phyloP scores from a whole-genome alignment of 78 protist species.

The Monosiga brevicollis region DNA sequence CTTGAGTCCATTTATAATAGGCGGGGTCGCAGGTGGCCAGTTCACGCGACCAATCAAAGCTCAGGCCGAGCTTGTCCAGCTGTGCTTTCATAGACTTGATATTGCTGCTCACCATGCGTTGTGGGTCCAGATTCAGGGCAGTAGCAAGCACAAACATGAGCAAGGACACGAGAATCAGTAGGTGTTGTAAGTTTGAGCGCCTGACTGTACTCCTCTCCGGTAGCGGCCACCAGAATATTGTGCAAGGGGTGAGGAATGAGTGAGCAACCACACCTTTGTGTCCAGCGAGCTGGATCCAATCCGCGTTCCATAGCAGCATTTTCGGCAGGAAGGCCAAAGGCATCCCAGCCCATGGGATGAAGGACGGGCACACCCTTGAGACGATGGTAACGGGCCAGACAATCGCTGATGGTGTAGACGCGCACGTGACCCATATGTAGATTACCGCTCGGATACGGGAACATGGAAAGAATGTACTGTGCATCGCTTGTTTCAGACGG shows the following conservation, averaged over 20 bases:
- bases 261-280: too few relatives aligned
- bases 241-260: too few relatives aligned
- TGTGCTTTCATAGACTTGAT: constrained; percentile 57
- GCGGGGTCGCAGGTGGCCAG: constrained; percentile 59
- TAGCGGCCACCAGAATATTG: too few relatives aligned
- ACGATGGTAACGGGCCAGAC: constrained; percentile 52
- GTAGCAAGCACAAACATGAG: too few relatives aligned
- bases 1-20: constrained; percentile 62
- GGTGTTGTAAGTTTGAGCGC: too few relatives aligned
- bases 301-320: constrained; percentile 76
- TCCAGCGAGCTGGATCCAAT: constrained; percentile 60
- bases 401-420: constrained; percentile 67
- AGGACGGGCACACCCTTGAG: too few relatives aligned
- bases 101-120: too few relatives aligned
- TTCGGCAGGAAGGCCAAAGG: constrained; percentile 89
- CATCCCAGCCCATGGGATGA: constrained; percentile 89
- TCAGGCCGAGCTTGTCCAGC: constrained; percentile 33
- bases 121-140: too few relatives aligned
- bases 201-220: too few relatives aligned
- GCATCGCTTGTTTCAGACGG: too few relatives aligned
- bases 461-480: constrained; percentile 61
- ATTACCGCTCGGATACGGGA: constrained; percentile 76
- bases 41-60: constrained; percentile 70
- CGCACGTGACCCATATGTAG: constrained; percentile 86
- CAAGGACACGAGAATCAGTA: too few relatives aligned